A percentile compares a stretch with the other conserved stretches of the same genome.
These are phyloP conservation scores for Coprinellus micaceus DNA, from an alignment of 768 basidiomycete genomes.

Conservation along the genomic window DNA sequence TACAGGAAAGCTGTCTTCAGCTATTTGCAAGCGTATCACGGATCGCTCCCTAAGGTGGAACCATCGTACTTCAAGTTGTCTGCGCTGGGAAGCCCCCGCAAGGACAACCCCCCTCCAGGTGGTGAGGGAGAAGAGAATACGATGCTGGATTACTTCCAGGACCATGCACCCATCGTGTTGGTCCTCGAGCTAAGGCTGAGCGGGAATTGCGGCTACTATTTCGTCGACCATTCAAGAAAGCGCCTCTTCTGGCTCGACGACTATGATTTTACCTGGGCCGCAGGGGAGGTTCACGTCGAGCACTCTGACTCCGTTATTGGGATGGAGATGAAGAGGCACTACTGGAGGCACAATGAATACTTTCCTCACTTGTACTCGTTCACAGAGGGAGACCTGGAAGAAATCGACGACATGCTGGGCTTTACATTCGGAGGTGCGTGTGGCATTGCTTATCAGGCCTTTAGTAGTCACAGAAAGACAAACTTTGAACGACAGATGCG, in stretches of 20 bases:
- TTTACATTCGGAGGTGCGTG: conserved; percentile 27
- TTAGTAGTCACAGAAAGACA: neutral
- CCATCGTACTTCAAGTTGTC: too few relatives aligned
- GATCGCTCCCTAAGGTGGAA: neutral
- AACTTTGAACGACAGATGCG: conserved; percentile 19
- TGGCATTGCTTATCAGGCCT: conserved; percentile 9
- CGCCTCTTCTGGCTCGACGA: conserved; percentile 52
- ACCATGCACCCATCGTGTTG: conserved; percentile 4
- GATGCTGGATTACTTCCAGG: neutral
- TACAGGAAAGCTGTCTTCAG: conserved; percentile 14
- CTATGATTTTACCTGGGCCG: conserved; percentile 31
- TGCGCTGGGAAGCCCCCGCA: too few relatives aligned
- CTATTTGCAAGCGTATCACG: conserved; percentile 11
- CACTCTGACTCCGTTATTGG: conserved; percentile 14
- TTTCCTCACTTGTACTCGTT: conserved; percentile 24
- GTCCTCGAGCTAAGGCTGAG: conserved; percentile 17
- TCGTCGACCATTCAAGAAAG: conserved; percentile 40
- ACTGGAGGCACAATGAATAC: conserved; percentile 28
- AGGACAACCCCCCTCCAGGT: too few relatives aligned
- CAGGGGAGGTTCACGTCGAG: conserved; percentile 20
- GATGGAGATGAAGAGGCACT: conserved; percentile 15
- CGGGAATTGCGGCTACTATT: conserved; percentile 42
- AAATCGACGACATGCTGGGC: conserved; percentile 28
- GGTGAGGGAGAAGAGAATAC: too few relatives aligned
- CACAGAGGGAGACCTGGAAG: conserved; percentile 19